These are phyloP conservation scores for Annulohypoxylon truncatum DNA, from an alignment of 2,329 filamentous ascomycete genomes.

Conservation along the genomic window DNA sequence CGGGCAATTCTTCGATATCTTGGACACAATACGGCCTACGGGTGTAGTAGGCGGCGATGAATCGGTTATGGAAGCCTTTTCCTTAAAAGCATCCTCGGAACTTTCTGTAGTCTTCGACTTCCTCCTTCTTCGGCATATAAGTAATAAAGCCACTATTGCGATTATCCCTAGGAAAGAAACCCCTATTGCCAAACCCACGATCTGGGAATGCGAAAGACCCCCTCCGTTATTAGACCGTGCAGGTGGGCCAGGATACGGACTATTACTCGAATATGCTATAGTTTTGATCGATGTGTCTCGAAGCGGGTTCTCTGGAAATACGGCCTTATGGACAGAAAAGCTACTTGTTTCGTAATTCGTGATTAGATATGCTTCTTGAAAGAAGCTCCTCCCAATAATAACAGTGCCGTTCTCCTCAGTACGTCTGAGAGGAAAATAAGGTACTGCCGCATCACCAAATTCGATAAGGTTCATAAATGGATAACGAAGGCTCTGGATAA, in stretches of 20 bases:
- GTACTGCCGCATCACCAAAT: constrained; percentile 59
- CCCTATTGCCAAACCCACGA: constrained; percentile 61
- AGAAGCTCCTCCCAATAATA: constrained; percentile 74
- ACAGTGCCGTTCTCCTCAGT: constrained; percentile 64
- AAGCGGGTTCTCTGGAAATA: constrained; percentile 59
- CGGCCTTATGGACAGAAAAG: constrained; percentile 68
- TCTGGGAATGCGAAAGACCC: constrained; percentile 55
- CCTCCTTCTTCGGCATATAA: constrained; percentile 51
- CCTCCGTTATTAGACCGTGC: constrained; percentile 18
- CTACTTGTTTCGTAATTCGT: constrained; percentile 65
- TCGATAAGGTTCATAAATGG: constrained; percentile 60
- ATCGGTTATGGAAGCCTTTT: constrained; percentile 52
- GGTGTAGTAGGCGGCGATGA: constrained; percentile 53
- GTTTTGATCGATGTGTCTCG: constrained; percentile 55
- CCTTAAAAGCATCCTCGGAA: constrained; percentile 52
- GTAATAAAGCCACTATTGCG: constrained; percentile 47
- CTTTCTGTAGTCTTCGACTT: constrained; percentile 41
- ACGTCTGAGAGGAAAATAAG: constrained; percentile 75
- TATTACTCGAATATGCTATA: constrained; percentile 58
- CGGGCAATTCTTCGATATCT: constrained; percentile 51
- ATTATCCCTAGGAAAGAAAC: constrained; percentile 52
- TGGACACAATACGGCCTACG: constrained; percentile 57
- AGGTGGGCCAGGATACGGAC: constrained; percentile 59
- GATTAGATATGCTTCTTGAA: constrained; percentile 75
- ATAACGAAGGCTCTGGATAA: constrained; percentile 62